Evolutionary conservation across 371 early-diverging fungal species (phyloP), one percentile per base, ranked within the genome.

Genomic region (Apophysomyces ossiformis): DNA sequence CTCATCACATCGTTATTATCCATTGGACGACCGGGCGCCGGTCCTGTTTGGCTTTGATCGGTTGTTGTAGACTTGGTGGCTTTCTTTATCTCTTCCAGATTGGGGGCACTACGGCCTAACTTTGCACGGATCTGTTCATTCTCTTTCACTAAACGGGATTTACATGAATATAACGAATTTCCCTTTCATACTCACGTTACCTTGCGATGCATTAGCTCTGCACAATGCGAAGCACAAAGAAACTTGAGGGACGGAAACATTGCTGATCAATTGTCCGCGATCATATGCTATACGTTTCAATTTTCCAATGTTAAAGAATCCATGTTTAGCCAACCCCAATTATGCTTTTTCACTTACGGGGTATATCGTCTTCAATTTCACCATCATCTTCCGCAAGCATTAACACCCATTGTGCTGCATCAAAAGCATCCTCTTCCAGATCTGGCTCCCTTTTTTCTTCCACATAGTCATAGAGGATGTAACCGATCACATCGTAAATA

Each of bases 341-440:
- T 26, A 7, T 32, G 54, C 38, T 46, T 61, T 44, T 13, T 35
- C 26, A 61, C 54, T 66, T 84, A 93, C 93, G 96, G 45, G 98
- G 98, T 69, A 98, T 89, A 76, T 96, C 97, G 43, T 96, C 96
- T 70, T 98, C 99, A 59, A 97, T 91, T 43, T 88, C 89, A 15
- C 98, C 98, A 82, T 95, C 96, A 61, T 96, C 96, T 71, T 96
- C 98, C 2, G 92, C 96, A 65, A 98, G 95, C 57, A 95, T 81
- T 77, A 97, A 74, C 13, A 86, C 90, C 98, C 98, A 97, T 59
- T 85, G 78, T 1, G 85, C 86, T 11, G 93, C 85, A 60, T 92
- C 87, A 38, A 83, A 87, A 26, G 82, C 70, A 4, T 87, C 81
- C 4, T 79, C 85, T 4, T 90, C 88, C 12, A 96, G 72, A 15